Evolutionary conservation across 768 basidiomycete genomes (phyloP).

Genomic region (Cystobasidium ongulense): DNA sequence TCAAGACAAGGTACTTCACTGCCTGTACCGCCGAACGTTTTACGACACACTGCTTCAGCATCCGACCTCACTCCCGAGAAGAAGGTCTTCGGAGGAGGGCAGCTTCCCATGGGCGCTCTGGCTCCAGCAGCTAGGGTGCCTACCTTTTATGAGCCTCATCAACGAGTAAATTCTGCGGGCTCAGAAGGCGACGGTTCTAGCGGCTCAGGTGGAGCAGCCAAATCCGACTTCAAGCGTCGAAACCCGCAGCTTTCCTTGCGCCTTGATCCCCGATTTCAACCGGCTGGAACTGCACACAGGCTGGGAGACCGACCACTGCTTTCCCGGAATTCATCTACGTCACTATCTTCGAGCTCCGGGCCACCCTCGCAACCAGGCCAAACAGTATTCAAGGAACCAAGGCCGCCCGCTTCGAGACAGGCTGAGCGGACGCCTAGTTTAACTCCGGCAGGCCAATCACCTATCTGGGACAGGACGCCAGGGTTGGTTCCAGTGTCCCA

Average conservation of each 20-base stretch:
- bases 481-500: slow-evolving; percentile 37
- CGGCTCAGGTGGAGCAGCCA: slow-evolving; percentile 14
- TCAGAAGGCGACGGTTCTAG: slow-evolving; percentile 31
- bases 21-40: neutral
- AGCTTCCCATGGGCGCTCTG: slow-evolving; percentile 35
- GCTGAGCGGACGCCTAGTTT: slow-evolving; percentile 32
- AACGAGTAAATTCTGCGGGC: slow-evolving; percentile 4
- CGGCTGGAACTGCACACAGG: slow-evolving; percentile 24
- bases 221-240: slow-evolving; percentile 28
- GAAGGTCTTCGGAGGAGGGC: neutral
- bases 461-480: slow-evolving; percentile 40
- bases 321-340: neutral
- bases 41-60: slow-evolving; percentile 36
- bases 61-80: slow-evolving; percentile 27
- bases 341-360: neutral
- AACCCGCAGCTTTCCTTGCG: slow-evolving; percentile 42
- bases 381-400: slow-evolving; percentile 13
- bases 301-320: neutral
- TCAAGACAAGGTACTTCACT: slow-evolving; percentile 5
- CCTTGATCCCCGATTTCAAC: slow-evolving; percentile 35
- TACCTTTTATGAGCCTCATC: slow-evolving; percentile 10
- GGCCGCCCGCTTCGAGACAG: neutral
- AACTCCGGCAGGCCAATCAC: slow-evolving; percentile 37
- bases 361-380: neutral
- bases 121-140: slow-evolving; percentile 35